Base-by-base conservation (phyloP, 2,329 filamentous ascomycete species). In the Oidium heveae region DNA sequence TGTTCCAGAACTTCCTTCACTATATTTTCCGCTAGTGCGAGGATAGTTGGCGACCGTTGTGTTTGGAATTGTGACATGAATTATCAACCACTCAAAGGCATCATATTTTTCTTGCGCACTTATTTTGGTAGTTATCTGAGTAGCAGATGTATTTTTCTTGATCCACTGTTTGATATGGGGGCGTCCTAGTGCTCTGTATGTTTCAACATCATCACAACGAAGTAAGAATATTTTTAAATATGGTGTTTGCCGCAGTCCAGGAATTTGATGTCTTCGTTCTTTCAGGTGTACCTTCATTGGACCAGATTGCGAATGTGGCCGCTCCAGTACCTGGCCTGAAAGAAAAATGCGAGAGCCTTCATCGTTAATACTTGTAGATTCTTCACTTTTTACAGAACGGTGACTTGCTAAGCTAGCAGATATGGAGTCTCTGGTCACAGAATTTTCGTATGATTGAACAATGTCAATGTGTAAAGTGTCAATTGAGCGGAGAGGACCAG, bases 201-300 rank as follows among this genome's bases (percentile, higher is more conserved):
- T 79, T 51, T 98, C 93, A 63, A 87, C 94, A 65, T 98, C 91
- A 69, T 96, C 91, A 68, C 91, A 96, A 63, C 88, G 78, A 54
- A 98, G 74, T 1, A 98, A 71, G 56, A 88, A 82, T 7, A 98
- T 71, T 66, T 94, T 96, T 57, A 98, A 73, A 66, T 98, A 98
- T 0, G 93, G 87, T 0, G 89, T 96, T 58, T 86, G 84, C 41
- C 89, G 82, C 55, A 98, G 70, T 3, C 91, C 93, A 0, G 91
- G 91, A 54, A 98, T 96, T 65, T 98, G 91, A 65, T 98, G 91
- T 52, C 91, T 76, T 51, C 89, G 77, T 58, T 77, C 74, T 59
- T 75, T 75, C 36, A 70, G 59, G 18, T 63, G 61, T 0, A 58
- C 57, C 55, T 60, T 63, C 9, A 56, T 28, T 15, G 57, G 51